These are phyloP conservation scores for Persicaria tinctoria DNA, from an alignment of 148 eudicot genomes.

Conservation along the genomic window DNA sequence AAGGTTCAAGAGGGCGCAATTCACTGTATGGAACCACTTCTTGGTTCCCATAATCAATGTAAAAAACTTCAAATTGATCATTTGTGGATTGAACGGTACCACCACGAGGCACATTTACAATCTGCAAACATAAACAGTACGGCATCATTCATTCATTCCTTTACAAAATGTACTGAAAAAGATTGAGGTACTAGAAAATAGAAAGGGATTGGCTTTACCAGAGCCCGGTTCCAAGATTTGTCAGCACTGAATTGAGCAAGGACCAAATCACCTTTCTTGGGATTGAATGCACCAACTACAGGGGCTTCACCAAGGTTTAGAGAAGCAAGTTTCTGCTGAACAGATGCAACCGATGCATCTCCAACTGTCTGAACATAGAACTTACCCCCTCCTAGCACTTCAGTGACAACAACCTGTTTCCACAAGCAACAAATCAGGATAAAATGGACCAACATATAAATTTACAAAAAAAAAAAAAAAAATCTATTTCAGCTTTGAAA, in stretches of 20 bases:
- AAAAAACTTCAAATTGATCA: slow-evolving; percentile 83
- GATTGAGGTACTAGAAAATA: not conserved
- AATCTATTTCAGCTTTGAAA: not conserved
- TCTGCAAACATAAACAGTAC: slow-evolving; percentile 11
- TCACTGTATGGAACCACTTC: slow-evolving; percentile 63
- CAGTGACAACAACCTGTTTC: slow-evolving; percentile 71
- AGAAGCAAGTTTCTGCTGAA: slow-evolving; percentile 81
- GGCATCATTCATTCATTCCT: not conserved
- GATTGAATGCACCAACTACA: slow-evolving; percentile 64
- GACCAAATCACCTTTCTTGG: slow-evolving; percentile 81
- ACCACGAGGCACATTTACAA: slow-evolving; percentile 65
- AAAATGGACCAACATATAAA: slow-evolving; percentile 9
- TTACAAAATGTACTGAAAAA: not conserved
- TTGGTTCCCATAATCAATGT: slow-evolving; percentile 93
- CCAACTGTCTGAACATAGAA: slow-evolving; percentile 76
- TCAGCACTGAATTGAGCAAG: slow-evolving; percentile 87
- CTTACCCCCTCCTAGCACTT: slow-evolving; percentile 78
- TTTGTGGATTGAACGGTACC: slow-evolving; percentile 44
- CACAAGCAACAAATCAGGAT: not conserved
- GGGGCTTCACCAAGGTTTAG: slow-evolving; percentile 66
- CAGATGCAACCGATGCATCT: slow-evolving; percentile 60
- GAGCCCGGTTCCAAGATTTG: slow-evolving; percentile 91
- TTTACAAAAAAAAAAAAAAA: not conserved
- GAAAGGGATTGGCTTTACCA: slow-evolving; percentile 40
- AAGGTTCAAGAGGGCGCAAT: slow-evolving; percentile 60